A percentile compares a stretch with the other conserved stretches of the same genome.
These are phyloP conservation scores for Cinnamomum micranthum DNA, from an alignment of 164 flowering plant species.

Conservation along the genomic window DNA sequence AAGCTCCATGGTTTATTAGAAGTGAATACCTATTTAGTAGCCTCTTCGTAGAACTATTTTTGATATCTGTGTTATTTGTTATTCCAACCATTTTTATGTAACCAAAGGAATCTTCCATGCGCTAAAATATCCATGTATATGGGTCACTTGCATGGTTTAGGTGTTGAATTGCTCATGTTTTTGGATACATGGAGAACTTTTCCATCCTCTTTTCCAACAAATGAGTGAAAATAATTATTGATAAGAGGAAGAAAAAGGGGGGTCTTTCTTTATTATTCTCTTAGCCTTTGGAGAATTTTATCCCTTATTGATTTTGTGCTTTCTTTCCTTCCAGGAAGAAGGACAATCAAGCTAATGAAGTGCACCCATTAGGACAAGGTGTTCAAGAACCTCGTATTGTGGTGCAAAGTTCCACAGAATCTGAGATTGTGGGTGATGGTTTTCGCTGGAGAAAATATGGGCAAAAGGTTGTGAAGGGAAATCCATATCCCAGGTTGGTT, in stretches of 20 bases:
- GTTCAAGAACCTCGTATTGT: conserved; percentile 34
- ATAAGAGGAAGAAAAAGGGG: neutral
- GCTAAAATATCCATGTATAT: neutral
- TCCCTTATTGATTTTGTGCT: neutral
- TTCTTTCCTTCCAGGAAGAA: conserved; percentile 42
- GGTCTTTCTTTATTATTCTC: neutral
- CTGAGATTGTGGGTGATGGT: conserved; percentile 68
- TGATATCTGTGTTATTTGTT: neutral
- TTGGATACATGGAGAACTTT: neutral
- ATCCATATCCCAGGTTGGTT: conserved; percentile 83
- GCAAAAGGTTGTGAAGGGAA: conserved; percentile 94
- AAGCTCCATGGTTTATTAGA: too few species aligned
- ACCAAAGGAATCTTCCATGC: neutral
- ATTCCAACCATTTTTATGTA: neutral
- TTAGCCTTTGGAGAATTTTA: neutral
- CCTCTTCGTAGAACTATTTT: too few species aligned
- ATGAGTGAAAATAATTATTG: neutral
- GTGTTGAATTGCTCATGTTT: neutral
- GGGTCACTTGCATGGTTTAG: neutral
- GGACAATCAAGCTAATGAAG: conserved; percentile 40
- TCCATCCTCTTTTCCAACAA: neutral
- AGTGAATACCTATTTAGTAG: too few species aligned
- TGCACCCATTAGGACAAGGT: conserved; percentile 30
- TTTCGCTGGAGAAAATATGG: conserved; percentile 99
- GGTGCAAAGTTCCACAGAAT: conserved; percentile 48